These are phyloP conservation scores for Colletotrichum tropicicola DNA, from an alignment of 2,329 filamentous ascomycete species.

Conservation along the genomic window DNA sequence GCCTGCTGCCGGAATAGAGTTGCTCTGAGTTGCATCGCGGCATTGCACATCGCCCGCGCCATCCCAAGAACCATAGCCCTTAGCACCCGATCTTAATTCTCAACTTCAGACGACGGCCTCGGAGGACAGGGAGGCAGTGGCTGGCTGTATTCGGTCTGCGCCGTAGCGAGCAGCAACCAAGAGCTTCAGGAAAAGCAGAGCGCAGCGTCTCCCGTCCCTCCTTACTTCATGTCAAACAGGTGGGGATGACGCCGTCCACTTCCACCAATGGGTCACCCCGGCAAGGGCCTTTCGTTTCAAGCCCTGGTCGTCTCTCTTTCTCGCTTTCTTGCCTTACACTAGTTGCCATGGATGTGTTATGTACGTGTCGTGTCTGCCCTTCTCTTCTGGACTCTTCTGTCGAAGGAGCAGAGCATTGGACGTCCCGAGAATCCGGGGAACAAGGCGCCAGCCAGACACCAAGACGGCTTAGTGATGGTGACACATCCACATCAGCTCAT, in stretches of 20 bases:
- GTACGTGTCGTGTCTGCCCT: neutral
- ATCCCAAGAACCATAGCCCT: neutral
- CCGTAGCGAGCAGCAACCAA: no score
- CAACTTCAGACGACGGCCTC: slow-evolving; percentile 24
- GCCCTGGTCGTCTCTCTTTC: neutral
- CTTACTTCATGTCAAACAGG: slow-evolving; percentile 28
- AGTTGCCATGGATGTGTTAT: neutral
- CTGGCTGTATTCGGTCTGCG: neutral
- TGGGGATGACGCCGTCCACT: slow-evolving; percentile 4
- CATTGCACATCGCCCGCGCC: neutral
- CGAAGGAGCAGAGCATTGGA: neutral
- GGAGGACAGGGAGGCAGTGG: neutral
- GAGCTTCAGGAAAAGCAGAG: neutral
- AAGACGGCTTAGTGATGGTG: neutral
- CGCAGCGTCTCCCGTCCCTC: slow-evolving; percentile 9
- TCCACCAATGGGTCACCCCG: slow-evolving; percentile 11
- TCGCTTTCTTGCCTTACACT: neutral
- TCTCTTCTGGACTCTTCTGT: neutral
- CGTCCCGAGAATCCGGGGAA: neutral
- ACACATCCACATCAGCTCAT: neutral
- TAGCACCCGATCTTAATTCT: slow-evolving; percentile 10
- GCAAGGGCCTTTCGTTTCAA: slow-evolving; percentile 8
- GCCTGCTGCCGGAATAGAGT: neutral
- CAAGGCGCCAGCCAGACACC: neutral
- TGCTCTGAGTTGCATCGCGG: neutral